Evolutionary conservation across 2,329 filamentous ascomycete species (phyloP), one percentile per base, ranked within the genome.

Genomic region (Rosellinia necatrix): DNA sequence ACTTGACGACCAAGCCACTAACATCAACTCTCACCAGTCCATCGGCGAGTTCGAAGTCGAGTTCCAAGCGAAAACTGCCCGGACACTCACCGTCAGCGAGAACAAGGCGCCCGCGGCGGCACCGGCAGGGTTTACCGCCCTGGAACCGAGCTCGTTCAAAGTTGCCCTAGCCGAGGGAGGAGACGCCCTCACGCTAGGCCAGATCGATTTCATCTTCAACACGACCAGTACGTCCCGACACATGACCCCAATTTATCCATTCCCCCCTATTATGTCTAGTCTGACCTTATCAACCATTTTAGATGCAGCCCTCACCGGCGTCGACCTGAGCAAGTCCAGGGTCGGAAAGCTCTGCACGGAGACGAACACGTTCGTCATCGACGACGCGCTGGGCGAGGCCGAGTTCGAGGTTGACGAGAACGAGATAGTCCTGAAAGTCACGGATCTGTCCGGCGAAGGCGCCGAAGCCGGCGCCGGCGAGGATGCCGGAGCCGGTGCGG

Each of bases 71-170:
- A 22, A 35, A 24, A 35, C 29, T 4, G 29, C 12, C 2, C 27
- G 43, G 12, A 46, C 43, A 13, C 43, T 46, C 29, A 46, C 43
- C 17, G 43, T 46, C 43, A 46, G 29, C 29, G 43, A 35, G 43
- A 46, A 46, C 29, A 46, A 46, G 19, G 17, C 19, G n/a, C 43
- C 43, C 13, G 43, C 29, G 10, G 29, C 43, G 43, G 12, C 43
- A 10, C 43, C 43, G 4, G 8, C 43, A 3, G 43, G 43, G 3
- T 46, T 46, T 6, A 24, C 9, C 10, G 29, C 29, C 21, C 5
- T 35, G 3, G 43, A 35, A 35, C 29, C 29, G 29, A 46, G 43
- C 29, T 46, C 29, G 4, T 46, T 46, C 29, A 46, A 46, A 24
- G 43, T 46, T 2, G 13, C 12, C 19, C 13, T 46, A 1, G 29